Conservation (phyloP, 805 yeast species). For the Alloascoidea hylecoeti region DNA sequence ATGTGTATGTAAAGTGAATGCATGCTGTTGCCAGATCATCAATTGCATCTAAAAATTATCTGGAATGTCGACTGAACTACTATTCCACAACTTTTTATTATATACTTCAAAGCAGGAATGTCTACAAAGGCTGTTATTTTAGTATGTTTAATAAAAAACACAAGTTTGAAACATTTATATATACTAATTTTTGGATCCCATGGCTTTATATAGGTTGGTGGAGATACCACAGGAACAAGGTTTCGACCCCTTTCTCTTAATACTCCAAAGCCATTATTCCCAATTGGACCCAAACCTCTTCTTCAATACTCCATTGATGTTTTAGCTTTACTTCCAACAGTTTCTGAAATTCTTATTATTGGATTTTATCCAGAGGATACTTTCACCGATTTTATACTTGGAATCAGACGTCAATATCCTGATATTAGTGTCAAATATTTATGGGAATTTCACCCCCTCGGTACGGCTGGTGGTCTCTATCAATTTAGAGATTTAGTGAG, state of each 20-base stretch:
- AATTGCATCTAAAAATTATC: no score
- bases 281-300: conserved; percentile 48
- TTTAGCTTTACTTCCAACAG: conserved; percentile 24
- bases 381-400: conserved; percentile 30
- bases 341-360: conserved; percentile 36
- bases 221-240: conserved; percentile 52
- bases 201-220: conserved; percentile 29
- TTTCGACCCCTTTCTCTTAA: conserved; percentile 48
- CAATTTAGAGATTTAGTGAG: conserved; percentile 45
- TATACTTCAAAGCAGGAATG: no score
- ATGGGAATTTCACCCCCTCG: conserved; percentile 46
- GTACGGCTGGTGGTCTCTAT: conserved; percentile 57
- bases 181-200: conserved; percentile 1
- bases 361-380: conserved; percentile 43
- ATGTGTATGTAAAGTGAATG: no score
- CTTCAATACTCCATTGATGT: conserved; percentile 43
- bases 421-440: conserved; percentile 32
- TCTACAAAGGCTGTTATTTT: conserved; percentile 32
- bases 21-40: no score
- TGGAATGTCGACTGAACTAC: no score
- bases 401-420: conserved; percentile 22
- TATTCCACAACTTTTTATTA: no score
- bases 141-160: conserved; percentile 13
- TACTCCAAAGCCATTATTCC: conserved; percentile 46
- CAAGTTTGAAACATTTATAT: neutral